Percentiles rank a stretch among this genome's conserved stretches.
Evolutionary conservation across 768 basidiomycete species (phyloP).

Genomic region (Xerocomus brunneocitrinus): DNA sequence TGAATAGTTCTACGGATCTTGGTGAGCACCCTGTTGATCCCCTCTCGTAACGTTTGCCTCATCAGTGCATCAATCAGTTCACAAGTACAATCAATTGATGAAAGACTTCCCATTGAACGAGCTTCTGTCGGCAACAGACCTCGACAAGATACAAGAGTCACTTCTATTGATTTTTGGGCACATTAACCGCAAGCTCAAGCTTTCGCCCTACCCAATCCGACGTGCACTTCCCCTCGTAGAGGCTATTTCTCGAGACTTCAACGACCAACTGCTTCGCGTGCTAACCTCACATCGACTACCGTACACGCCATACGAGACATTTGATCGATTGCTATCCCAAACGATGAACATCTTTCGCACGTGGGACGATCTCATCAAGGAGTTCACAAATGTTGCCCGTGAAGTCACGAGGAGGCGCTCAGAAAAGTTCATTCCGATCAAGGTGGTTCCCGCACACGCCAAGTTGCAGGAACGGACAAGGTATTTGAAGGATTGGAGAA

Average conservation of each 20-base stretch:
- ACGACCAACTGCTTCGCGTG: conserved; percentile 88
- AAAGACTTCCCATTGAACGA: conserved; percentile 99
- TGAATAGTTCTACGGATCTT: conserved; percentile 89
- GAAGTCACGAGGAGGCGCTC: conserved; percentile 86
- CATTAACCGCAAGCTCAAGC: conserved; percentile 90
- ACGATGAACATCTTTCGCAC: conserved; percentile 76
- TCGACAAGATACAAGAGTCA: conserved; percentile 91
- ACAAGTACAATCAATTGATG: conserved; percentile 98
- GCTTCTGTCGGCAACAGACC: conserved; percentile 91
- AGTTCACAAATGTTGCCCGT: conserved; percentile 87
- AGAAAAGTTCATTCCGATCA: conserved; percentile 96
- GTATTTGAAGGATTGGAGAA: conserved; percentile 88
- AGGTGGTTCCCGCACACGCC: conserved; percentile 84
- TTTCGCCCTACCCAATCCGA: conserved; percentile 95
- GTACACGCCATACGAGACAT: conserved; percentile 91
- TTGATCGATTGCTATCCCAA: conserved; percentile 77
- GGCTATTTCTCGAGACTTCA: conserved; percentile 97
- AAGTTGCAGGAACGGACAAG: conserved; percentile 84
- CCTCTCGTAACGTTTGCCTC: not conserved
- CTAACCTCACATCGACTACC: conserved; percentile 87
- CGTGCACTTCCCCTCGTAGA: conserved; percentile 95
- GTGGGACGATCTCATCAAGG: conserved; percentile 89
- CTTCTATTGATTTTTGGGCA: conserved; percentile 85
- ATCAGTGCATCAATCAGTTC: conserved; percentile 49
- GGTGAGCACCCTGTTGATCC: conserved; percentile 41